A percentile compares a stretch with the other conserved stretches of the same genome.
These are phyloP conservation scores for Dovyalis caffra DNA, from an alignment of 345 rosid species.

Conservation along the genomic window DNA sequence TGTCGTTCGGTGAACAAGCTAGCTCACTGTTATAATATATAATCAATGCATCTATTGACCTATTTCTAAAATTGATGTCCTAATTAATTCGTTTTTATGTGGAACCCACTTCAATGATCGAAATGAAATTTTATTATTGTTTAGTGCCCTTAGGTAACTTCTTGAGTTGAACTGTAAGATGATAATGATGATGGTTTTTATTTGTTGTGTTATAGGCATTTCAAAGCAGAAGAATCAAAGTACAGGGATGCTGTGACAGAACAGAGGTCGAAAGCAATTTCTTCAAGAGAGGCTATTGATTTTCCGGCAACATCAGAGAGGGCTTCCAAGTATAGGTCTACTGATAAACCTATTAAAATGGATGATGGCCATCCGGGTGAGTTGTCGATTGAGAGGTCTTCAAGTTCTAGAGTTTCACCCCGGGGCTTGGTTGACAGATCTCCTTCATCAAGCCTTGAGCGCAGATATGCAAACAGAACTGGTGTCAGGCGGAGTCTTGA, in stretches of 20 bases:
- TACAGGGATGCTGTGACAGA: slow-evolving; percentile 48
- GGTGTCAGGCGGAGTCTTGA: slow-evolving; percentile 65
- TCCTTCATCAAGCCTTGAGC: slow-evolving; percentile 77
- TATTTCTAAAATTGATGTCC: neutral
- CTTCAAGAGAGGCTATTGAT: slow-evolving; percentile 50
- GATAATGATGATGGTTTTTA: neutral
- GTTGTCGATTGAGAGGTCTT: slow-evolving; percentile 59
- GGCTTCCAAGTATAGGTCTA: slow-evolving; percentile 51
- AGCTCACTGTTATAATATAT: no score
- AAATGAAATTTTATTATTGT: neutral
- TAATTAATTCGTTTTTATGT: neutral
- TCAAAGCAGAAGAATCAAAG: slow-evolving; percentile 47
- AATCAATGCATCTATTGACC: neutral
- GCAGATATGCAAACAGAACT: slow-evolving; percentile 54
- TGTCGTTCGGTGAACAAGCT: neutral
- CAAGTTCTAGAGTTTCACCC: slow-evolving; percentile 75
- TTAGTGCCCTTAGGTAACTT: neutral
- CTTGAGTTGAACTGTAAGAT: neutral
- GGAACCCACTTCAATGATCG: neutral
- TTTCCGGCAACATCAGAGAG: slow-evolving; percentile 62
- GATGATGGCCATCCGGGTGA: slow-evolving; percentile 72
- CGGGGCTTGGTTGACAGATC: slow-evolving; percentile 67
- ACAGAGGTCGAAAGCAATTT: slow-evolving; percentile 50
- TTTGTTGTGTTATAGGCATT: slow-evolving; percentile 43
- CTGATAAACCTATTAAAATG: slow-evolving; percentile 50